Base-by-base conservation (phyloP, 2,329 filamentous ascomycete genomes). In the Lomentospora prolificans region DNA sequence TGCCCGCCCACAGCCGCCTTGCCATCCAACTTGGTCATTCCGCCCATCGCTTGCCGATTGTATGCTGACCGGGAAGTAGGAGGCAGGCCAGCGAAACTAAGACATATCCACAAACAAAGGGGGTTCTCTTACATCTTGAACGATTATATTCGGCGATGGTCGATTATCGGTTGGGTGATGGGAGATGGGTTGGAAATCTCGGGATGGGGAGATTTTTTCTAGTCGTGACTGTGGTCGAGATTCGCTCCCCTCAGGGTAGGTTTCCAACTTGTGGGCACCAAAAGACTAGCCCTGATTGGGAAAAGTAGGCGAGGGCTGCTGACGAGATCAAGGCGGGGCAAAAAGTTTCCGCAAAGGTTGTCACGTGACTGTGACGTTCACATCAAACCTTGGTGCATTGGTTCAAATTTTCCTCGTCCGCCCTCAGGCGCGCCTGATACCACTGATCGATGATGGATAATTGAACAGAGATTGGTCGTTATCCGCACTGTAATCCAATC, bases 281-380 rank as follows among this genome's bases (percentile, higher is more conserved):
- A 22, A 51, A 28, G n/a, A 39, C 54, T 56, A 50, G 27, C 46
- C 46, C 54, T 56, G 53, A 56, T 56, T 56, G 46, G 54, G 54
- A 33, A 24, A 51, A 22, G 30, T 24, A 9, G 22, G 54, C 28
- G 54, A 56, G 54, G 54, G 54, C 54, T 55, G 28, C 22, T 36
- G 53, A 41, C 31, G 27, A 39, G 27, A 55, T 30, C 30, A 46
- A 30, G 28, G 53, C 27, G 53, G 53, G 53, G 24, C 39, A 48
- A 22, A 48, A 25, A 48, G 2, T 22, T 48, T 12, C 12, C 6
- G 41, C 44, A 22, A 48, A 48, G 44, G 22, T 4, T 22, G 44
- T 48, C 44, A 48, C 44, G 44, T 48, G 44, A 48, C 10, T 24
- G 2, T 2, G 4, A 14, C 17, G 12, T 24, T 25, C 10, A 9